These are phyloP conservation scores for Ocimum tenuiflorum DNA, from an alignment of 257 asterid species.

Conservation along the genomic window DNA sequence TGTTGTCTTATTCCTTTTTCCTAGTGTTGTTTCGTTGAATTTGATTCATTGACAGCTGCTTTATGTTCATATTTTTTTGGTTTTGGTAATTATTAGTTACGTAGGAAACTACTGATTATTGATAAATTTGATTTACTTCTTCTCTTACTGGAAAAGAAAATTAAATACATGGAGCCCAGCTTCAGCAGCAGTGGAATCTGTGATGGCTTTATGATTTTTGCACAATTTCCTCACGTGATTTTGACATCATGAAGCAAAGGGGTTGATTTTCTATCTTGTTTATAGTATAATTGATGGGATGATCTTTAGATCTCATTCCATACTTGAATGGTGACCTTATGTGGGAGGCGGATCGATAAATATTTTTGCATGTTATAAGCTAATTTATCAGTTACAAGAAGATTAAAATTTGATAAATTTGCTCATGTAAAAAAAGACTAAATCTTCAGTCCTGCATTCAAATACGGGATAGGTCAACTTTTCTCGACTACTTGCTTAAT, in stretches of 20 bases:
- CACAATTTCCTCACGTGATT: background rate
- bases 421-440: background rate
- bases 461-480: conserved; percentile 17
- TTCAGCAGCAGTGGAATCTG: conserved; percentile 8
- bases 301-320: conserved; percentile 31
- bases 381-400: background rate
- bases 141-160: background rate
- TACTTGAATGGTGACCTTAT: conserved; percentile 6
- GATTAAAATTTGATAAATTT: background rate
- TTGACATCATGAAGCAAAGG: background rate
- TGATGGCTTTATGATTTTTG: conserved; percentile 5
- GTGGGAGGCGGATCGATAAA: background rate
- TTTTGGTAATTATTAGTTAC: conserved; percentile 1
- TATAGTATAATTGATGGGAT: background rate
- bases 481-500: background rate
- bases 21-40: conserved; percentile 13
- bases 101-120: background rate
- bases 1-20: background rate
- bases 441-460: conserved; percentile 6
- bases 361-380: background rate
- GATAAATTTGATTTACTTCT: background rate
- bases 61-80: background rate
- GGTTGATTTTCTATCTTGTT: background rate
- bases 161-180: background rate
- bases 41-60: conserved; percentile 8